Evolutionary conservation across 495 filamentous ascomycete genomes (phyloP), one percentile per base, ranked within the genome.

Genomic region (Terfezia boudieri): DNA sequence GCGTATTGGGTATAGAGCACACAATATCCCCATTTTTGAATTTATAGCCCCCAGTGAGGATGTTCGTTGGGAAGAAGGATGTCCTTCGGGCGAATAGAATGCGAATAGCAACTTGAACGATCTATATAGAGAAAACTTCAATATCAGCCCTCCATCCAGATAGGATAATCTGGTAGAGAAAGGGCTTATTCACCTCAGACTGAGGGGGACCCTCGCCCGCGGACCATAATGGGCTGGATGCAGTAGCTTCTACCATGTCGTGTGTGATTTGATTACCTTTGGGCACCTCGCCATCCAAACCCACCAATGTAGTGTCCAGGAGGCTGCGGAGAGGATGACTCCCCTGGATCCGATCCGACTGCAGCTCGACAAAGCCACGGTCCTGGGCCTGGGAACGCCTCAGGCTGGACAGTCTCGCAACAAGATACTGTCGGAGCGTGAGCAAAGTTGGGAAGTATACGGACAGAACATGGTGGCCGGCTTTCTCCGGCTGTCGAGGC

Each of bases 371-470:
- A 32, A 32, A 2, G 7, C 26, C 26, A 32, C 26, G 26, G 26
- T 32, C 26, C 26, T 32, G 26, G 4, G 26, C 26, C 26, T 32
- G 4, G 26, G 26, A 32, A 32, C 26, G 26, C 26, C 7, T 32
- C 26, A 32, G 26, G 26, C 4, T 32, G 4, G 26, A 32, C 17
- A 83, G 68, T 55, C 64, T 68, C 41, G 69, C 69, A 26, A 78
- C 65, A 51, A 90, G 70, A 67, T 86, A 88, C 37, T 82, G 71
- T 46, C 86, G 78, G 51, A 96, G 68, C 0, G 81, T 79, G 37
- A 77, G 64, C 12, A 86, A 73, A 36, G 74, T 63, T 4, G 71
- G 67, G 68, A 93, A 94, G 70, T 84, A 92, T 57, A 77, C 73
- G 49, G 72, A 75, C 52, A 96, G 73, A 32, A 93, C 73, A 17